Percentiles rank a stretch among this genome's conserved stretches.
phyloP scores from a whole-genome alignment of 2,329 filamentous ascomycete genomes.

The Fusarium subglutinans region DNA sequence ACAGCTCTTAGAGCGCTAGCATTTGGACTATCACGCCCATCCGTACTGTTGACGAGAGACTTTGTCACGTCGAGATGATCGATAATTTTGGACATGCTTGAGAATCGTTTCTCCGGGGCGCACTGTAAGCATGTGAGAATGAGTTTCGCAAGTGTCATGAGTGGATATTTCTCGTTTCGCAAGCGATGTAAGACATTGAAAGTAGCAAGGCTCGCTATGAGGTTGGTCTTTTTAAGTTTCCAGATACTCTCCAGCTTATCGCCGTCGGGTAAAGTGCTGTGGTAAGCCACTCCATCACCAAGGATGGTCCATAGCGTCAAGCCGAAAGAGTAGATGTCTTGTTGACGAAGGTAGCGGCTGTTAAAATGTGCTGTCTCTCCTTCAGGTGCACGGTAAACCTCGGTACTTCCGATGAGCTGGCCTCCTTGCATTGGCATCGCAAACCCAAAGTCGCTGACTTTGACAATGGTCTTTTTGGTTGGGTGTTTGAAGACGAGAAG shows the following conservation, averaged over 20 bases:
- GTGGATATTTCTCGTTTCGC: background rate
- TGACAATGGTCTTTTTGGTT: background rate
- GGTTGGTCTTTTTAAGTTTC: background rate
- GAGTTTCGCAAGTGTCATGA: background rate
- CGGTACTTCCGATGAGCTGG: background rate
- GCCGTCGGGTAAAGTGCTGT: background rate
- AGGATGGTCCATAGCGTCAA: background rate
- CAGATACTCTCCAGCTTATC: background rate
- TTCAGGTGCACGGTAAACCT: background rate
- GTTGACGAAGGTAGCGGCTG: background rate
- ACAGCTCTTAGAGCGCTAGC: background rate
- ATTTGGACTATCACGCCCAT: background rate
- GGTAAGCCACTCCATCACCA: background rate
- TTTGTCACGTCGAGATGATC: background rate
- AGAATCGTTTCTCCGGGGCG: background rate
- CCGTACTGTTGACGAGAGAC: background rate
- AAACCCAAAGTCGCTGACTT: background rate
- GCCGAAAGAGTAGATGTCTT: background rate
- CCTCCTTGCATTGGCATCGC: background rate
- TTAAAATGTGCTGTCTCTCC: background rate
- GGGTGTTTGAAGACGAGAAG: background rate
- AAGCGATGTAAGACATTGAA: background rate
- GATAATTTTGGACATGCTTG: background rate
- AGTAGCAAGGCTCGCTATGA: background rate
- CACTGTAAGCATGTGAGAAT: background rate